phyloP scores from a whole-genome alignment of 768 basidiomycete genomes.

The Mycena rosella region DNA sequence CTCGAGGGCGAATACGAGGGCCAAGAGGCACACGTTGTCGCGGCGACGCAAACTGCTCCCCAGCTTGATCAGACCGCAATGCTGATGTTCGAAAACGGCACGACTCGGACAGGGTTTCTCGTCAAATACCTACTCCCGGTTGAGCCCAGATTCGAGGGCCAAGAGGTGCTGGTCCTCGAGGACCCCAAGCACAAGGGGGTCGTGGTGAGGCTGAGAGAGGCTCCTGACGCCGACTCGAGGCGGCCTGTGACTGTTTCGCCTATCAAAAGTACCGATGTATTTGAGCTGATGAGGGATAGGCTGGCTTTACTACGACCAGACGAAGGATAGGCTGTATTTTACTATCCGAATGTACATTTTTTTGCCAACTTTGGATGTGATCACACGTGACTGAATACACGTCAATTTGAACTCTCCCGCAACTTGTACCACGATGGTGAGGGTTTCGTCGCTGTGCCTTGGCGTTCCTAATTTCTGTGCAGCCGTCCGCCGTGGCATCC shows the following conservation, averaged over 20 bases:
- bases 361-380: too few species aligned
- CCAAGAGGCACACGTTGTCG: conserved; percentile 45
- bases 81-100: conserved; percentile 48
- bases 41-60: conserved; percentile 46
- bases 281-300: conserved; percentile 50
- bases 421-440: conserved; percentile 10
- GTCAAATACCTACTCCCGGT: conserved; percentile 58
- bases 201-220: conserved; percentile 60
- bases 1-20: conserved; percentile 54
- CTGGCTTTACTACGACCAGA: conserved; percentile 46
- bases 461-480: background rate
- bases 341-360: too few species aligned
- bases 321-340: conserved; percentile 5
- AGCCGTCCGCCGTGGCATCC: conserved; percentile 67
- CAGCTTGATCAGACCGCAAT: conserved; percentile 54
- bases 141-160: conserved; percentile 52
- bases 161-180: conserved; percentile 64
- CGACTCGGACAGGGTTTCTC: conserved; percentile 50
- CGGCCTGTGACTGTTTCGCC: conserved; percentile 52
- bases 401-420: background rate
- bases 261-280: conserved; percentile 49
- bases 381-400: conserved; percentile 12
- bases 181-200: conserved; percentile 57
- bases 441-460: background rate
- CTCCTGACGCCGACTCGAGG: conserved; percentile 45